These are phyloP conservation scores for Crithidia brevicula DNA, from an alignment of 208 protist species.

Conservation along the genomic window DNA sequence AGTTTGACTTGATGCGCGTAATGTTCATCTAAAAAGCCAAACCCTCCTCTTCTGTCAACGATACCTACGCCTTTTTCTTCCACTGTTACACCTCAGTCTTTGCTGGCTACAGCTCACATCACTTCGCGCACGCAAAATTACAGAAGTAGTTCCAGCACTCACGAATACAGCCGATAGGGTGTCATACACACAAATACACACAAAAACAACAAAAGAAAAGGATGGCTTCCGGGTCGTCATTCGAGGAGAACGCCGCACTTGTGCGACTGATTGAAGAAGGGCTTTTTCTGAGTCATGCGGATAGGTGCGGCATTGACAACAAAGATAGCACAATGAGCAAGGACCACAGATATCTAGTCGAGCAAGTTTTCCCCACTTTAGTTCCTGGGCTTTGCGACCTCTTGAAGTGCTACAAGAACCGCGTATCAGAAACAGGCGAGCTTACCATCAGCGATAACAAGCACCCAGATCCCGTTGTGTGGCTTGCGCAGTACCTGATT, in stretches of 20 bases:
- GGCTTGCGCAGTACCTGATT: constrained; percentile 80
- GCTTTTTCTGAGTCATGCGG: constrained; percentile 58
- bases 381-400: constrained; percentile 72
- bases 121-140: no score
- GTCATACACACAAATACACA: no score
- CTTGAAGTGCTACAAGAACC: constrained; percentile 34
- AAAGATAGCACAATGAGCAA: constrained; percentile 21
- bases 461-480: constrained; percentile 58
- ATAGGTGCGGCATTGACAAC: constrained; percentile 12
- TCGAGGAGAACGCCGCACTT: constrained; percentile 8
- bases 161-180: no score
- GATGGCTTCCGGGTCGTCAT: neutral
- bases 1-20: no score
- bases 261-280: constrained; percentile 76
- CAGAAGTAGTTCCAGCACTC: no score
- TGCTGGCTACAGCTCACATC: no score
- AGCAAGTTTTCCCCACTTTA: constrained; percentile 77
- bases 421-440: constrained; percentile 3
- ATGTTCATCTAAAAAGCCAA: no score
- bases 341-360: constrained; percentile 60
- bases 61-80: no score
- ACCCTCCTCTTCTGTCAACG: no score
- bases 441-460: constrained; percentile 24
- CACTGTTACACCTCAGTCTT: no score
- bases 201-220: neutral